Evolutionary conservation across 78 protist species (phyloP).

Genomic region (Creolimax fragrantissima): DNA sequence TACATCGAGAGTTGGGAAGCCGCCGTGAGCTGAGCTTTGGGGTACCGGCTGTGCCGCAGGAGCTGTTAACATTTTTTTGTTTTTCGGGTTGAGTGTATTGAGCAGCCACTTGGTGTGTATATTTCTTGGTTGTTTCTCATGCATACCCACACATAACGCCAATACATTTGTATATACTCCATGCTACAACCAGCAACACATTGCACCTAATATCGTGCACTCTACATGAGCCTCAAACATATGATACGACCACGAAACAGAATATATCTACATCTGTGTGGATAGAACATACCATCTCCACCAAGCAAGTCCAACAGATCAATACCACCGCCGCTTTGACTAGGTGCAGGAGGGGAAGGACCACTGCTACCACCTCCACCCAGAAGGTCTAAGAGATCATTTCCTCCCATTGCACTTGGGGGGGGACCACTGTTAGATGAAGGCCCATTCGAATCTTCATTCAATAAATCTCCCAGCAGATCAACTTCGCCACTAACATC

Average conservation of each 20-base stretch:
- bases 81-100: no score
- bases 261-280: no score
- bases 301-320: background rate
- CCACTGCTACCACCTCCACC: background rate
- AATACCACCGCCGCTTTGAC: background rate
- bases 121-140: no score
- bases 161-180: no score
- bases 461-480: background rate
- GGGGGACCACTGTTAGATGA: background rate
- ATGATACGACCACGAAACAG: no score
- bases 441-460: background rate
- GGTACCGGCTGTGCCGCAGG: background rate
- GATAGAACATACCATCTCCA: no score
- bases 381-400: background rate
- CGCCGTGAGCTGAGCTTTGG: background rate
- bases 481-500: background rate
- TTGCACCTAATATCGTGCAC: no score
- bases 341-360: background rate
- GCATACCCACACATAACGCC: no score
- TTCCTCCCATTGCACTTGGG: background rate
- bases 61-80: no score
- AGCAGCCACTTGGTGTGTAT: no score
- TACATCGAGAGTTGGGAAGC: background rate
- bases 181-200: no score
- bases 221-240: no score